Conservation (phyloP, 768 basidiomycete genomes). For the Tricholoma hemisulphureum region DNA sequence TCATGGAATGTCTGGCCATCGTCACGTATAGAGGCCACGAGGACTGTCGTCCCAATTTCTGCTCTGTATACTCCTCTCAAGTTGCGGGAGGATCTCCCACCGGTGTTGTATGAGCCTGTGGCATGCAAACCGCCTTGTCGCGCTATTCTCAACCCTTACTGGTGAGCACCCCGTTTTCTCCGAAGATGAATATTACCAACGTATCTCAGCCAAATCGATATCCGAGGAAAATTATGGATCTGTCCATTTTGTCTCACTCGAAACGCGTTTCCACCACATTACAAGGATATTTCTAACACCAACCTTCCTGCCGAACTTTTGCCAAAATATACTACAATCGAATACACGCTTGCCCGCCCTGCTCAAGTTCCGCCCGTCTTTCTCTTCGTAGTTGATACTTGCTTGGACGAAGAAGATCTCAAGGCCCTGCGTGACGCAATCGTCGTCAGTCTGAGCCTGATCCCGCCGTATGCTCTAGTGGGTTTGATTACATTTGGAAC, state of each 20-base stretch:
- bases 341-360: conserved; percentile 94
- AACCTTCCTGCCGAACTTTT: conserved; percentile 95
- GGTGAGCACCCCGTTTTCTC: conserved; percentile 48
- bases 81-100: conserved; percentile 88
- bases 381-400: conserved; percentile 96
- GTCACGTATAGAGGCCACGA: conserved; percentile 94
- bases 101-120: conserved; percentile 96
- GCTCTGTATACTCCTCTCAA: conserved; percentile 96
- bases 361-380: conserved; percentile 94
- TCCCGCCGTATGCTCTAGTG: conserved; percentile 93
- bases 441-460: conserved; percentile 87
- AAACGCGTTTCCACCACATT: conserved; percentile 97
- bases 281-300: conserved; percentile 97
- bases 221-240: conserved; percentile 98
- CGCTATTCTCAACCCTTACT: conserved; percentile 96
- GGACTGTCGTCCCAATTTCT: conserved; percentile 98
- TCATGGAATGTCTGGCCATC: conserved; percentile 99
- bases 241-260: conserved; percentile 98
- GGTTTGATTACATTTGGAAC: conserved; percentile 96
- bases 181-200: conserved; percentile 7
- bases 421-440: conserved; percentile 95
- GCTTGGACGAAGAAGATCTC: conserved; percentile 92
- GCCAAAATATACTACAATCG: conserved; percentile 98
- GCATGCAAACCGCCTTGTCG: conserved; percentile 98
- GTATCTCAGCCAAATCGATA: conserved; percentile 86